Percentiles rank a stretch among this genome's conserved stretches.
Evolutionary conservation across 2,329 filamentous ascomycete genomes (phyloP).

Genomic region (Monosporascus sp.): DNA sequence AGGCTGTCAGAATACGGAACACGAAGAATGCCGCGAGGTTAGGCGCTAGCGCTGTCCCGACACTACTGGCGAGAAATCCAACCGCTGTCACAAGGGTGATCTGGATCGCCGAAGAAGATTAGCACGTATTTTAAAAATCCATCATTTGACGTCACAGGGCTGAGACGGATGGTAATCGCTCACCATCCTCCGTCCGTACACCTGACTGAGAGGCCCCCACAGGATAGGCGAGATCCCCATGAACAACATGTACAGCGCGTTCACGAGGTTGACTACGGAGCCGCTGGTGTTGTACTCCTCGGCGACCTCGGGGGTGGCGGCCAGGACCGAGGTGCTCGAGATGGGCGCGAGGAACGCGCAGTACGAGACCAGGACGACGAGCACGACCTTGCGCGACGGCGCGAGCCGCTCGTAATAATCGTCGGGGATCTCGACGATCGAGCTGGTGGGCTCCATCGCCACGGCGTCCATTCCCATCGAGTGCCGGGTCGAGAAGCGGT

Average conservation of each 20-base stretch:
- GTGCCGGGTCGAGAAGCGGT: conserved; percentile 24
- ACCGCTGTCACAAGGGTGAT: conserved; percentile 55
- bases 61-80: conserved; percentile 64
- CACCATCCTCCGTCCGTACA: conserved; percentile 56
- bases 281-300: conserved; percentile 59
- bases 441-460: conserved; percentile 23
- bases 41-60: conserved; percentile 67
- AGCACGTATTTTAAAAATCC: not conserved
- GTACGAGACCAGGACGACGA: conserved; percentile 66
- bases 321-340: conserved; percentile 67
- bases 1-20: conserved; percentile 69
- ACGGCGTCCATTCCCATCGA: conserved; percentile 25
- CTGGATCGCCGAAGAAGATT: conserved; percentile 26
- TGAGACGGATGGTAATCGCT: conserved; percentile 15
- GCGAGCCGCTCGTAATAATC: conserved; percentile 63
- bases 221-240: conserved; percentile 69
- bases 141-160: not conserved
- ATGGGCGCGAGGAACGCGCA: conserved; percentile 74
- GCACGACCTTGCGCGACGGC: conserved; percentile 55
- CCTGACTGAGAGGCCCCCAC: conserved; percentile 67
- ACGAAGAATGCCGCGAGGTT: conserved; percentile 68
- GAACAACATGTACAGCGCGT: conserved; percentile 65
- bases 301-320: conserved; percentile 71
- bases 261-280: conserved; percentile 66
- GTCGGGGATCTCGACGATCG: conserved; percentile 39